Evolutionary conservation across 257 asterid genomes (phyloP).

Genomic region (Galeopsis tetrahit): DNA sequence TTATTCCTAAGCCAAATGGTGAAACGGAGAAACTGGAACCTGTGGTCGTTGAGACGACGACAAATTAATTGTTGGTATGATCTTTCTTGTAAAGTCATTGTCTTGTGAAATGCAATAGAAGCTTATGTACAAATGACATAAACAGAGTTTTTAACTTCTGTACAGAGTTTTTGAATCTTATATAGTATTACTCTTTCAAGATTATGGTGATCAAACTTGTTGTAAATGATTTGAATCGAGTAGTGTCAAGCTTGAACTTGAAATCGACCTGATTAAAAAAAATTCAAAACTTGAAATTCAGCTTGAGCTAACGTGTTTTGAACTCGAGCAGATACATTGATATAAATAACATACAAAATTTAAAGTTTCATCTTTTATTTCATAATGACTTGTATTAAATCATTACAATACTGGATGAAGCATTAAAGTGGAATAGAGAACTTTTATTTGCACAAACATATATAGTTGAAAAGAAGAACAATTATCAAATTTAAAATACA

Average conservation of each 20-base stretch:
- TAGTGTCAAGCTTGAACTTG: too few relatives aligned
- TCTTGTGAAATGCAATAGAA: neutral
- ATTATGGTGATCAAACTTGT: neutral
- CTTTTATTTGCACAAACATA: neutral
- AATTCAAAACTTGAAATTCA: too few relatives aligned
- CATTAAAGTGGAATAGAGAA: neutral
- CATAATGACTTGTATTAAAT: neutral
- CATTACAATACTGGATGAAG: neutral
- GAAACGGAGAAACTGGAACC: conserved; percentile 59
- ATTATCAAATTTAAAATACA: too few relatives aligned
- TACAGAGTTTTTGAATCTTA: conserved; percentile 1
- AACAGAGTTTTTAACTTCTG: neutral
- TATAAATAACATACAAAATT: too few relatives aligned
- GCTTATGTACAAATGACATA: neutral
- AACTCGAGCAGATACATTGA: too few relatives aligned
- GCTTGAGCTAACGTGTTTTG: too few relatives aligned
- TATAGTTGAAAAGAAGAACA: too few relatives aligned
- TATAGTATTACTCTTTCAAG: neutral
- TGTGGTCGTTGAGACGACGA: conserved; percentile 44
- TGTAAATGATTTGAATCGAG: neutral
- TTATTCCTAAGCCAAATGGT: conserved; percentile 70
- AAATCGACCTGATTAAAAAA: too few relatives aligned
- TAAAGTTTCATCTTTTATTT: neutral
- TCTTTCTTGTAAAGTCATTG: neutral
- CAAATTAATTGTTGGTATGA: neutral